Percentiles rank a stretch among this genome's conserved stretches.
Conservation (phyloP, 1,284 basidiomycete species). For the Cryptococcus sp. region DNA sequence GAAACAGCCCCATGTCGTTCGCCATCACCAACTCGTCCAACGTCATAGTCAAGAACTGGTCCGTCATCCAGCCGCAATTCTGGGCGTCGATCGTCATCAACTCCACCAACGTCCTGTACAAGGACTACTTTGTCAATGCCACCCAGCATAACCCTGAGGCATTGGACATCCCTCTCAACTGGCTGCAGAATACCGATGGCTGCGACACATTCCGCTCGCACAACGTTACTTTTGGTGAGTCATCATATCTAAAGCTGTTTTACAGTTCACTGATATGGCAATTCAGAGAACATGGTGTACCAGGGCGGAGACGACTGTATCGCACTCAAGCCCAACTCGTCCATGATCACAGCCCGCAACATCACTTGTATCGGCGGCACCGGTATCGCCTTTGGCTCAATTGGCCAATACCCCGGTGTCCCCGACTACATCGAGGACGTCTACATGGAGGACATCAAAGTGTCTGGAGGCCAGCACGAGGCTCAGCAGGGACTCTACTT, state of each 20-base stretch:
- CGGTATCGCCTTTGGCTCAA: slow-evolving; percentile 65
- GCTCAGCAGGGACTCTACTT: slow-evolving; percentile 60
- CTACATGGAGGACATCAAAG: slow-evolving; percentile 58
- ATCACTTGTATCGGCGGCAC: slow-evolving; percentile 66
- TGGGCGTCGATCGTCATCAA: slow-evolving; percentile 66
- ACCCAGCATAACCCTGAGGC: slow-evolving; percentile 60
- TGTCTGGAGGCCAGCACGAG: neutral
- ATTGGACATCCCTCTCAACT: slow-evolving; percentile 32
- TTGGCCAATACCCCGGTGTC: slow-evolving; percentile 64
- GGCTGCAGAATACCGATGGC: slow-evolving; percentile 63
- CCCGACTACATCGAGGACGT: slow-evolving; percentile 65
- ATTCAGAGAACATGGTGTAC: slow-evolving; percentile 33
- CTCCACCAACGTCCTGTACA: slow-evolving; percentile 56
- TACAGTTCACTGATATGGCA: slow-evolving; percentile 51
- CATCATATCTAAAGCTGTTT: slow-evolving; percentile 45
- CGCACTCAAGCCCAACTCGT: slow-evolving; percentile 67
- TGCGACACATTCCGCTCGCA: slow-evolving; percentile 63
- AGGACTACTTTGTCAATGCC: slow-evolving; percentile 62
- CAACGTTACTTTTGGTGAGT: slow-evolving; percentile 56
- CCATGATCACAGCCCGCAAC: slow-evolving; percentile 60
- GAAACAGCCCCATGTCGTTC: slow-evolving; percentile 61
- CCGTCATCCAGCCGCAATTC: slow-evolving; percentile 64
- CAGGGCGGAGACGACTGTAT: slow-evolving; percentile 64
- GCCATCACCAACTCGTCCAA: slow-evolving; percentile 60
- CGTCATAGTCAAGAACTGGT: slow-evolving; percentile 60